phyloP scores from a whole-genome alignment of 2,329 filamentous ascomycete species.

The Dendryphion nanum region DNA sequence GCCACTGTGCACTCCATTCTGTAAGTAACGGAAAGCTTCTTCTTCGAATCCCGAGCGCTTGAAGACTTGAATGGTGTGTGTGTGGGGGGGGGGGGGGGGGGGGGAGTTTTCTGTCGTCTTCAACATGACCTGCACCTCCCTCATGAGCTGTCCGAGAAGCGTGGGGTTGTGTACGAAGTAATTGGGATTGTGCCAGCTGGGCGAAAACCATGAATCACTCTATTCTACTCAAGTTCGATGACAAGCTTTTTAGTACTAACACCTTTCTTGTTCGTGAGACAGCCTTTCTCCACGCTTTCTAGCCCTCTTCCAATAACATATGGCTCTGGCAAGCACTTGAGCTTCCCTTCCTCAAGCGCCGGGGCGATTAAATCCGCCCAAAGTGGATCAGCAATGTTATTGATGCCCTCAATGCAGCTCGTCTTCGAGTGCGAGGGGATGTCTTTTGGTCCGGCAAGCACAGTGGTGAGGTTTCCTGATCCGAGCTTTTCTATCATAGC shows the following conservation, averaged over 20 bases:
- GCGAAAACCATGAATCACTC: no score
- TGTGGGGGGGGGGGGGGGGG: no score
- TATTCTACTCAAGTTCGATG: no score
- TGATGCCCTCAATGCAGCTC: neutral
- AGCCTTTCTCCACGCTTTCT: slow-evolving; percentile 8
- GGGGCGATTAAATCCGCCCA: slow-evolving; percentile 12
- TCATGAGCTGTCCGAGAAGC: no score
- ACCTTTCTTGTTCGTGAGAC: slow-evolving; percentile 11
- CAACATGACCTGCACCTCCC: no score
- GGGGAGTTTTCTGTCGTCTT: no score
- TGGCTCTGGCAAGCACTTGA: slow-evolving; percentile 11
- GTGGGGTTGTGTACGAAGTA: no score
- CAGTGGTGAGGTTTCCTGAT: slow-evolving; percentile 6
- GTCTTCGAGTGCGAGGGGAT: neutral
- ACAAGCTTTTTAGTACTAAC: slow-evolving; percentile 16
- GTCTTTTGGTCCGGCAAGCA: neutral
- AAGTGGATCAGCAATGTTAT: neutral
- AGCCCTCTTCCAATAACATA: slow-evolving; percentile 9
- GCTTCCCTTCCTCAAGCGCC: slow-evolving; percentile 8
- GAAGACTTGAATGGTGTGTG: no score
- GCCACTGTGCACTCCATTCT: neutral
- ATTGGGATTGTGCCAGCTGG: no score
- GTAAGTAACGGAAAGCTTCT: slow-evolving; percentile 2
- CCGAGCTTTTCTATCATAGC: slow-evolving; percentile 8
- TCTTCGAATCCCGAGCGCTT: neutral